These are phyloP conservation scores for Haemoproteus tartakovskyi DNA, from an alignment of 169 alveolate genomes.

Conservation along the genomic window DNA sequence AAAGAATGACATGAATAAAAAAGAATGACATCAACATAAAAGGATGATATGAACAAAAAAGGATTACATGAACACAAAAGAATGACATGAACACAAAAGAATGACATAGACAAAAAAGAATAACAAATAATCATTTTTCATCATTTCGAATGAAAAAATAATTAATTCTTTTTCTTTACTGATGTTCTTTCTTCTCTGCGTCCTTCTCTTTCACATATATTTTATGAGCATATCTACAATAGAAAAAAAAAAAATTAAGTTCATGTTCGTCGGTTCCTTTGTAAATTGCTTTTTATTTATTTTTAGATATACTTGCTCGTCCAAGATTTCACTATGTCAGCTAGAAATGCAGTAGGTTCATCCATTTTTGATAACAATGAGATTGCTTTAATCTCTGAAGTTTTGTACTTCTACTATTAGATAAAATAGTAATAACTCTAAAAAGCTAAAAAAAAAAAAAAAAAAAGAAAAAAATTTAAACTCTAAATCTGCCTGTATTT, in stretches of 20 bases:
- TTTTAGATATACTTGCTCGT: conserved; percentile 29
- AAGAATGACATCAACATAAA: neutral
- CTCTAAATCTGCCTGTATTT: no score
- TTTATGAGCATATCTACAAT: conserved; percentile 36
- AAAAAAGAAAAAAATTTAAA: no score
- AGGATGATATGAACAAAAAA: neutral
- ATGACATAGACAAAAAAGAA: no score
- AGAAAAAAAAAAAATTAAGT: neutral
- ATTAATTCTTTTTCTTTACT: conserved; percentile 24
- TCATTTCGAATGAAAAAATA: no score
- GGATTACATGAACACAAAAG: neutral
- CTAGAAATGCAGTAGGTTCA: conserved; percentile 24
- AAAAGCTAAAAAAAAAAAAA: no score
- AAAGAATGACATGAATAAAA: neutral
- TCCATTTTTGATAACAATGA: no score
- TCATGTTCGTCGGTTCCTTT: neutral
- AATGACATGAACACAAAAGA: neutral
- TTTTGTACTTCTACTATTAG: neutral
- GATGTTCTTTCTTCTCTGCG: conserved; percentile 36
- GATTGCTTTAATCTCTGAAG: no score
- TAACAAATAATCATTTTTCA: no score
- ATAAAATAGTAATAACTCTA: neutral
- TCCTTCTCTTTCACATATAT: conserved; percentile 38
- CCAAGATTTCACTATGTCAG: conserved; percentile 37
- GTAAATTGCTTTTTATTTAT: neutral